These are phyloP conservation scores for Verticillium zaregamsianum DNA, from an alignment of 2,329 filamentous ascomycete species.

Conservation along the genomic window DNA sequence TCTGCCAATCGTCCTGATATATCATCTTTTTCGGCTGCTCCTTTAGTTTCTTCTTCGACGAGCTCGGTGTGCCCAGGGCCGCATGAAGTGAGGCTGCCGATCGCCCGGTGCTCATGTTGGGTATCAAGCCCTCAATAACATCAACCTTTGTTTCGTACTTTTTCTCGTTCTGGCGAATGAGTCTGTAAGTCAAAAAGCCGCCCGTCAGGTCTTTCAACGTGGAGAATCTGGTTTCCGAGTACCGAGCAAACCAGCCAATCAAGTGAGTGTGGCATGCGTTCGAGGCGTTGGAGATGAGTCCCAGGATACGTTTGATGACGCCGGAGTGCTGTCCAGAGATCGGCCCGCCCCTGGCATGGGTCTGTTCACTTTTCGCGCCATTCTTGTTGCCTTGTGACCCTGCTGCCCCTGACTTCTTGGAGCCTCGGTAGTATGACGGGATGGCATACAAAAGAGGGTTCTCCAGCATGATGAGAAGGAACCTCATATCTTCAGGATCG, in stretches of 20 bases:
- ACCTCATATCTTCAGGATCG: slow-evolving; percentile 67
- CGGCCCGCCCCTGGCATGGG: slow-evolving; percentile 31
- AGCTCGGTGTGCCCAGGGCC: slow-evolving; percentile 56
- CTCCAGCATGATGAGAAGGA: slow-evolving; percentile 71
- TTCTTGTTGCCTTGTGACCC: not conserved
- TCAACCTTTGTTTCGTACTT: slow-evolving; percentile 57
- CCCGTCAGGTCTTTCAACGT: slow-evolving; percentile 72
- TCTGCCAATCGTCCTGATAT: slow-evolving; percentile 86
- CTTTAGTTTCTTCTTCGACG: slow-evolving; percentile 48
- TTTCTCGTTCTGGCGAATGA: slow-evolving; percentile 67
- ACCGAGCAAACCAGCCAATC: slow-evolving; percentile 72
- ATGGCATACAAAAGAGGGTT: slow-evolving; percentile 69
- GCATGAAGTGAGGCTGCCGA: slow-evolving; percentile 71
- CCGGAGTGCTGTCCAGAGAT: slow-evolving; percentile 69
- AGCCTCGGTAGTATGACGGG: slow-evolving; percentile 34
- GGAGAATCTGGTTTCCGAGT: slow-evolving; percentile 63
- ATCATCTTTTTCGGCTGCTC: slow-evolving; percentile 52
- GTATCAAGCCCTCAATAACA: slow-evolving; percentile 64
- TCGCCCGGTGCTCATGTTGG: slow-evolving; percentile 64
- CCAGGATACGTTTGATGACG: slow-evolving; percentile 80
- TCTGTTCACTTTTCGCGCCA: not conserved
- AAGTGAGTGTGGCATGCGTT: slow-evolving; percentile 73
- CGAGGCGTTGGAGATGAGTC: slow-evolving; percentile 71
- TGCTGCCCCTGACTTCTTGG: slow-evolving; percentile 22
- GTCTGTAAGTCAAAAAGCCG: slow-evolving; percentile 76